Base-by-base conservation (phyloP, 2,329 filamentous ascomycete genomes). In the Fusarium begoniae region DNA sequence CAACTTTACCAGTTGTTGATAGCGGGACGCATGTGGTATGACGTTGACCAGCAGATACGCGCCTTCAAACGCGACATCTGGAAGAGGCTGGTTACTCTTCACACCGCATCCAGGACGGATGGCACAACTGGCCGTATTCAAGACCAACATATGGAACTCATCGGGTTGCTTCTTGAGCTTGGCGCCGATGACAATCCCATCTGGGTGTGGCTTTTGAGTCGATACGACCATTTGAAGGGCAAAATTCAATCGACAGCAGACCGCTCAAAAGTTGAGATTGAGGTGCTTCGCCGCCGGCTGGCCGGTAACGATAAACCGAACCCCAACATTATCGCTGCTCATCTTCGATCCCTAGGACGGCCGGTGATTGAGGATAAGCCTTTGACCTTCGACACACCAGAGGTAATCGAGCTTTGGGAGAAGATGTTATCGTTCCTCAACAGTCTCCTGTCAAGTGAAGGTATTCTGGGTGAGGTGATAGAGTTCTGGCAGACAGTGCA, bases 171-270 rank as follows among this genome's bases (percentile, higher is more conserved):
- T 60, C 85, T 99, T n/a, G 96, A 99, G 81, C 86, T 99, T 26
- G 97, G 96, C 12, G 95, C 98, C 6, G 93, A 97, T 15, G 95
- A 98, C 68, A 99, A 97, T 77, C 96, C 96, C 3, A 97, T 99
- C 71, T 98, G 94, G 94, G 89, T 97, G 17, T 99, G 96, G 95
- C 90, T 99, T 32, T 86, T 96, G 63, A 98, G 94, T 79, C 91
- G 94, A 51, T 97, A 95, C 79, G 94, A 98, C 73, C 92, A 95
- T 79, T 87, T 99, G 63, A 98, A 96, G 82, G 91, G 91, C 73
- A 97, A 94, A 80, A 96, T 98, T 60, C 90, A 90, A 47, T 87
- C 89, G 1, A 93, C 92, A 20, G 94, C 94, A 59, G 95, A 98
- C 73, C 91, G 95, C n/a, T 92, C 93, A 59, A 94, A 93, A 80